Base-by-base conservation (phyloP, 2,329 filamentous ascomycete species). In the Aspergillus fumigatus region DNA sequence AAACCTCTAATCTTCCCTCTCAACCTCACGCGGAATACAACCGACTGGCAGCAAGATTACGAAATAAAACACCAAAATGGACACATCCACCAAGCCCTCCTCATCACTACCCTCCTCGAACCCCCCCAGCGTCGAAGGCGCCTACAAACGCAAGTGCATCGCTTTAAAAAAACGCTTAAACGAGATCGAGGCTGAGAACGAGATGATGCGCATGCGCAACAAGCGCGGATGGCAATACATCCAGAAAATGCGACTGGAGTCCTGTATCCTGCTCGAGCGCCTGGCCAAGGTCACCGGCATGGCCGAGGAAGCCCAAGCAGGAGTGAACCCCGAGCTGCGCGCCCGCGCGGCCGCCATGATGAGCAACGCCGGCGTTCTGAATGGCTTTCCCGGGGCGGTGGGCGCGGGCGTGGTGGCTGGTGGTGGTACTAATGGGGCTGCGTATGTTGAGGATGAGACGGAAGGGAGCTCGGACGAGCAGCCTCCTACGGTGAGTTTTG, bases 81-180 rank as follows among this genome's bases (percentile, higher is more conserved):
- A 73, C 35, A 43, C 66, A 9, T 40, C 63, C 40, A 60, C 61
- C 54, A 62, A 62, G 41, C 58, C 65, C 40, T 49, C 66, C 32
- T 59, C 61, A 40, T 64, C 66, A 48, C 55, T 64, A 61, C 70
- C 58, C 71, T 65, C 69, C 32, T 59, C 79, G 11, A 82, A 87
- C 55, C 91, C 93, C 21, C 93, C 94, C 17, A 96, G 92, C 17
- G 92, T 97, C 61, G 93, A 99, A 76, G 88, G 93, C 72, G 92
- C 93, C 51, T 99, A 97, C 77, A 92, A 94, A 68, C 86, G 90
- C 62, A 97, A 99, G 84, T 97, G 93, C 75, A 91, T 97, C 71
- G 89, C 95, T 67, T 84, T 99, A 23, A 95, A 95, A 77, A 89
- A 90, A 67, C 89, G 94, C 59, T 90, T 94, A 62, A 89, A 87